These are phyloP conservation scores for Prunus padus DNA, from an alignment of 306 rosid genomes.

Conservation along the genomic window DNA sequence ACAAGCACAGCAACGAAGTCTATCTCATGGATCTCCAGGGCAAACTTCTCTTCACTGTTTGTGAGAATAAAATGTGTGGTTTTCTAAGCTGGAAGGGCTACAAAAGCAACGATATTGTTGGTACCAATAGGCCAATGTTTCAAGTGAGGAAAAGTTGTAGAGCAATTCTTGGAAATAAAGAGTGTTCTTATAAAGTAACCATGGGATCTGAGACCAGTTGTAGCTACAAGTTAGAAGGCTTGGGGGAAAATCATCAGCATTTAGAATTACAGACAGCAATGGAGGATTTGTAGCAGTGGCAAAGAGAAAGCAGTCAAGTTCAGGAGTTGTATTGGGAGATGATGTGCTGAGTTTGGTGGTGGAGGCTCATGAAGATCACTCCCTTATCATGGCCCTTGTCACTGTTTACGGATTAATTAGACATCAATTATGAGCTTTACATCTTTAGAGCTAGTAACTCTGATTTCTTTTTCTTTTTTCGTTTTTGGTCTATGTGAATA, in stretches of 20 bases:
- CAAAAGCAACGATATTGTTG: not conserved
- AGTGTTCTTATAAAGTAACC: conserved; percentile 8
- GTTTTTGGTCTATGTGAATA: not conserved
- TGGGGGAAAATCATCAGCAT: conserved; percentile 28
- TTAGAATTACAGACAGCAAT: conserved; percentile 19
- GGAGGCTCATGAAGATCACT: conserved; percentile 34
- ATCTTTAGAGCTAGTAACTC: not conserved
- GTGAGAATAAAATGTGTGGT: conserved; percentile 11
- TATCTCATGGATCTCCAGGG: conserved; percentile 45
- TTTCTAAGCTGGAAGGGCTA: conserved; percentile 20
- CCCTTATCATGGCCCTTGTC: conserved; percentile 14
- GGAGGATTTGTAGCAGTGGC: conserved; percentile 33
- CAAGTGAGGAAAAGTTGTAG: conserved; percentile 23
- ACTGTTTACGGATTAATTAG: conserved; percentile 36
- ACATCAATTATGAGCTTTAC: conserved; percentile 20
- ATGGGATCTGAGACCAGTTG: conserved; percentile 1
- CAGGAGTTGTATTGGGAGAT: conserved; percentile 37
- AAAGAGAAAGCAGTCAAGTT: conserved; percentile 21
- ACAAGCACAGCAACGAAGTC: conserved; percentile 34
- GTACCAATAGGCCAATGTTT: conserved; percentile 19
- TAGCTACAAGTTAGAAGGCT: conserved; percentile 30
- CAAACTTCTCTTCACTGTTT: conserved; percentile 33
- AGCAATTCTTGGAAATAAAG: conserved; percentile 2
- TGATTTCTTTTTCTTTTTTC: not conserved
- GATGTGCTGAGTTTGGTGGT: conserved; percentile 42